These are phyloP conservation scores for Lenzites betulinus DNA, from an alignment of 768 basidiomycete genomes.

Conservation along the genomic window DNA sequence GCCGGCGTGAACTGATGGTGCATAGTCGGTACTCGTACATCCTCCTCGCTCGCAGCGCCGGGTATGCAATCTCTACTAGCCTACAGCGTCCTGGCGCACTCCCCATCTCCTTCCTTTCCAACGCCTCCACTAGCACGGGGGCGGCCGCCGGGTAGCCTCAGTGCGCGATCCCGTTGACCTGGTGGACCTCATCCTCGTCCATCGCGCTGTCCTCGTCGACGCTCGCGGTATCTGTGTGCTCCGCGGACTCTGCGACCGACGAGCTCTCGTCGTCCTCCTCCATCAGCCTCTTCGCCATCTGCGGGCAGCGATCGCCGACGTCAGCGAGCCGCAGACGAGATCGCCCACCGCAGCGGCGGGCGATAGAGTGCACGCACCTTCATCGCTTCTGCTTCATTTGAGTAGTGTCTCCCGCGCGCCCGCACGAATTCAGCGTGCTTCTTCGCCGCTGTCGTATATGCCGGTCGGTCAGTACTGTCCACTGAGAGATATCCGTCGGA, in stretches of 20 bases:
- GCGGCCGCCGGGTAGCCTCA: not conserved
- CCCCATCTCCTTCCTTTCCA: not conserved
- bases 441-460: conserved; percentile 57
- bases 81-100: conserved; percentile 12
- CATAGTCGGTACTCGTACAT: not conserved
- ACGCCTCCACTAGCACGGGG: not conserved
- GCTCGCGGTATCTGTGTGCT: conserved; percentile 21
- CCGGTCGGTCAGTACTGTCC: not conserved
- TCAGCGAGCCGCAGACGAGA: not conserved
- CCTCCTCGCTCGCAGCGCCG: not conserved
- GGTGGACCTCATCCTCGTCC: conserved; percentile 29
- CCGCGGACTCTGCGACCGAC: conserved; percentile 24
- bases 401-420: conserved; percentile 83
- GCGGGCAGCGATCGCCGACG: conserved; percentile 14
- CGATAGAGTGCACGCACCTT: conserved; percentile 52
- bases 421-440: conserved; percentile 83
- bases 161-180: conserved; percentile 24
- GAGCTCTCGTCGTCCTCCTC: conserved; percentile 41
- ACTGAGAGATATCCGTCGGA: not conserved
- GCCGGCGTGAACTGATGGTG: not conserved
- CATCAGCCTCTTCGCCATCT: conserved; percentile 68
- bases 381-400: conserved; percentile 92
- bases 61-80: conserved; percentile 6
- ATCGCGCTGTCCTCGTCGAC: conserved; percentile 25
- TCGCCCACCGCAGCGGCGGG: conserved; percentile 1